A percentile compares a stretch with the other conserved stretches of the same genome.
These are phyloP conservation scores for Camelina neglecta DNA, from an alignment of 345 rosid species.

Conservation along the genomic window DNA sequence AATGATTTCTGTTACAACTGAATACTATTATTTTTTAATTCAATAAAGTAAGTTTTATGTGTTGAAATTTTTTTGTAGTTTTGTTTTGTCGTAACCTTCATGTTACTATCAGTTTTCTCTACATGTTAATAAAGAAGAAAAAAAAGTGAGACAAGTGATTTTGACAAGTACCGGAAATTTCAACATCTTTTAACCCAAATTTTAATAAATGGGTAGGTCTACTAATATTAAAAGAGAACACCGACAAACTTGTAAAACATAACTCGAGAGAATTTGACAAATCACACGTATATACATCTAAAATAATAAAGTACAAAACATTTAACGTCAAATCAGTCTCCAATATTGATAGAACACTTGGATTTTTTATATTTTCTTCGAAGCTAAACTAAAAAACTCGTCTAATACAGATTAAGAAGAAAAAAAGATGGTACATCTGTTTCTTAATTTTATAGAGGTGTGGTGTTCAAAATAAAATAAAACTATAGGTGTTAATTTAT, in stretches of 20 bases:
- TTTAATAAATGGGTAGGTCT: neutral
- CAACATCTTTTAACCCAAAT: constrained; percentile 16
- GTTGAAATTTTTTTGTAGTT: neutral
- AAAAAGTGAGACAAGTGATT: constrained; percentile 3
- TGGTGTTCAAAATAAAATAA: too few relatives aligned
- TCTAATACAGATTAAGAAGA: neutral
- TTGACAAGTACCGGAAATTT: constrained; percentile 40
- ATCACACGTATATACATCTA: constrained; percentile 13
- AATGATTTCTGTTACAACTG: neutral
- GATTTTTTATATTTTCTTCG: neutral
- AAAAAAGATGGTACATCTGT: neutral
- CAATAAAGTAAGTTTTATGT: neutral
- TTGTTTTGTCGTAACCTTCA: constrained; percentile 22
- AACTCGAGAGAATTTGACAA: constrained; percentile 26
- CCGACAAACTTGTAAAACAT: constrained; percentile 29
- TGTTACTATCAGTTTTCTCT: constrained; percentile 13
- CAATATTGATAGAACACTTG: neutral
- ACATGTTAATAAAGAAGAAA: neutral
- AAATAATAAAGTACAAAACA: neutral
- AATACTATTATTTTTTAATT: neutral
- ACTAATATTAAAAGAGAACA: constrained; percentile 4
- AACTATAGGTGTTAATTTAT: neutral
- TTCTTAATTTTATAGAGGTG: neutral
- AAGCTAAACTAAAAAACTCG: neutral
- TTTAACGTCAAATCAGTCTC: constrained; percentile 3